Evolutionary conservation across 1,284 basidiomycete genomes (phyloP), one percentile per base, ranked within the genome.

Genomic region (Trichosporon sp.): DNA sequence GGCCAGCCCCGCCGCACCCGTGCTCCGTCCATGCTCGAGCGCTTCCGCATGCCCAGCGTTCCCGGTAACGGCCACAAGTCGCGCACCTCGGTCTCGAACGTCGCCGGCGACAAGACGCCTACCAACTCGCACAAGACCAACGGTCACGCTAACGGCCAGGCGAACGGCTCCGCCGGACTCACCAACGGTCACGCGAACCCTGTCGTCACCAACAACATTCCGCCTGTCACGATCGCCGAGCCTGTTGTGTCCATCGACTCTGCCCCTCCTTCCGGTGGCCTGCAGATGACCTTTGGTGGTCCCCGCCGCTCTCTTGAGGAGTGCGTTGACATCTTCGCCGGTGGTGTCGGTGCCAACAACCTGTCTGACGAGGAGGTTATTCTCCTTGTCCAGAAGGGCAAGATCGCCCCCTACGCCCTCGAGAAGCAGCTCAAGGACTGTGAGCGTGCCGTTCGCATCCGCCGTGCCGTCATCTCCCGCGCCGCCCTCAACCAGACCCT

Each of bases 311-410:
- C 89, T 1, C 83, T 94, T n/a, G 90, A 92, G 56, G 92, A 94
- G 76, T 91, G 92, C 73, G 86, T 93, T 66, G 88, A 91, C n/a
- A 87, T 98, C 67, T 95, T 92, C 75, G 92, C 93, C 76, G 90
- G 90, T 69, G 92, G 91, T 1, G 89, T 92, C 1, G 82, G 83
- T 12, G 75, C 80, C 15, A 78, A 82, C 69, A 84, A 89, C 74
- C 84, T 99, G 74, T 92, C 88, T 64, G 94, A 99, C 78, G 96
- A 99, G 79, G 96, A 99, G 83, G 86, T 99, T 66, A 90, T 99
- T 67, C 73, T 95, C 67, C 86, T 99, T 32, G 89, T 91, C 9
- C 93, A 98, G 84, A 91, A 91, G 75, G 94, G 95, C 65, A 97
- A 95, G 88, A 91, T 99, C 73, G 91, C 93, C 0, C 88, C 92